Evolutionary conservation across 805 yeast genomes (phyloP).

Genomic region (Candida ovalis): DNA sequence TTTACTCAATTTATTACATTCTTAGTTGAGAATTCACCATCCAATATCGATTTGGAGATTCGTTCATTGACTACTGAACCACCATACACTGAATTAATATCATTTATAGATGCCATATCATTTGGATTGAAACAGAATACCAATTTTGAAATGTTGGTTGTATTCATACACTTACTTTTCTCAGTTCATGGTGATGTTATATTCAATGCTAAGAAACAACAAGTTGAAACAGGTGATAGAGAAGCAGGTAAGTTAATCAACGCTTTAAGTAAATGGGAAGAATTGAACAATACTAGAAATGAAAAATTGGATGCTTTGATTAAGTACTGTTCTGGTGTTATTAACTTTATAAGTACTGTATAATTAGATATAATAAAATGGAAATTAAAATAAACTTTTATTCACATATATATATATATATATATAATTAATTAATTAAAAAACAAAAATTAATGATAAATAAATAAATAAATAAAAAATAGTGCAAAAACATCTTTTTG

Average conservation of each 20-base stretch:
- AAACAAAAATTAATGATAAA: not conserved
- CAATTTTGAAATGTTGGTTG: constrained; percentile 77
- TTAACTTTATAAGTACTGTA: constrained; percentile 52
- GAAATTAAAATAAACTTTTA: not conserved
- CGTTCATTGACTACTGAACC: constrained; percentile 66
- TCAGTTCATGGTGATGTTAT: constrained; percentile 82
- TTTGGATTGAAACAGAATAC: constrained; percentile 51
- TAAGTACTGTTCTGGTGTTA: constrained; percentile 79
- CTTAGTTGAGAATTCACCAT: constrained; percentile 63
- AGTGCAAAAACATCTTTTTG: not conserved
- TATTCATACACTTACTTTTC: constrained; percentile 70
- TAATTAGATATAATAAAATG: not conserved
- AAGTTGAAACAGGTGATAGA: constrained; percentile 22
- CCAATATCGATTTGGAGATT: constrained; percentile 80
- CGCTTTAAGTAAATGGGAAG: constrained; percentile 48
- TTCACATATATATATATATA: not conserved
- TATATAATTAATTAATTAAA: not conserved
- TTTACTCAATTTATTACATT: constrained; percentile 49
- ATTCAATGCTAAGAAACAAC: constrained; percentile 19
- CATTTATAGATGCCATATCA: constrained; percentile 65
- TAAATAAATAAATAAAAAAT: not conserved
- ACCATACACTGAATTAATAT: constrained; percentile 62
- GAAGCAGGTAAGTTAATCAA: constrained; percentile 29
- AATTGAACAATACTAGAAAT: constrained; percentile 36
- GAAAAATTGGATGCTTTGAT: constrained; percentile 60